A percentile compares a stretch with the other conserved stretches of the same genome.
Evolutionary conservation across 805 yeast species (phyloP).

Genomic region (Debaryomyces castellii): DNA sequence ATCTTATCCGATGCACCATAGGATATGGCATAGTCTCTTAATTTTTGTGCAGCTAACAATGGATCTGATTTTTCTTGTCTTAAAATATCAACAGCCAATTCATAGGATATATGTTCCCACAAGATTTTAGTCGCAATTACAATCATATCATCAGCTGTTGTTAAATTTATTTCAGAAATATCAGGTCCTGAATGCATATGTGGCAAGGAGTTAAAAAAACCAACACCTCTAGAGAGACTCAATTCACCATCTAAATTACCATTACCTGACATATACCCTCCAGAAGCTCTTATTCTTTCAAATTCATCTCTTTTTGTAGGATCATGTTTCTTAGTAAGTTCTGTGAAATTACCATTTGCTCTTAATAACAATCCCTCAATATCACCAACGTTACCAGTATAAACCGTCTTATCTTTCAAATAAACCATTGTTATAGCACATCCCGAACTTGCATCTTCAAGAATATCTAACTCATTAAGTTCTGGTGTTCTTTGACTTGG

Average conservation of each 20-base stretch:
- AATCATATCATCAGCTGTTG: slow-evolving; percentile 76
- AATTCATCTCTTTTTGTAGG: slow-evolving; percentile 78
- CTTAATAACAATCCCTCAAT: slow-evolving; percentile 77
- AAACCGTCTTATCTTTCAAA: slow-evolving; percentile 65
- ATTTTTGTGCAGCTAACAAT: slow-evolving; percentile 85
- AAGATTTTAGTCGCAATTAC: slow-evolving; percentile 80
- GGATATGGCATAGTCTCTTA: slow-evolving; percentile 91
- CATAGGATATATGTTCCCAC: slow-evolving; percentile 83
- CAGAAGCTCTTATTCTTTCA: slow-evolving; percentile 85
- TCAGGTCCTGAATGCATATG: slow-evolving; percentile 89
- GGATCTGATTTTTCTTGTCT: slow-evolving; percentile 81
- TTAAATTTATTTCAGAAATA: slow-evolving; percentile 57
- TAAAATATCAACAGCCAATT: slow-evolving; percentile 87
- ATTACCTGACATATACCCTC: slow-evolving; percentile 84
- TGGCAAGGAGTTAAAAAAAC: slow-evolving; percentile 81
- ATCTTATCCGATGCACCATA: slow-evolving; percentile 83
- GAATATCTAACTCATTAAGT: slow-evolving; percentile 48
- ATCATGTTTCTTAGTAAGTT: slow-evolving; percentile 75
- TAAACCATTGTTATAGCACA: slow-evolving; percentile 83
- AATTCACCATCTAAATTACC: slow-evolving; percentile 83
- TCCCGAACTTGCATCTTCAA: slow-evolving; percentile 75
- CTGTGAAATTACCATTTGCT: slow-evolving; percentile 75
- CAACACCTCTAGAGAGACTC: slow-evolving; percentile 87
- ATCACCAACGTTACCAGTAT: slow-evolving; percentile 90
- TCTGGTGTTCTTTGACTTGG: slow-evolving; percentile 29